phyloP scores from a whole-genome alignment of 192 early-diverging fungal genomes.

The Backusella morwellensis region DNA sequence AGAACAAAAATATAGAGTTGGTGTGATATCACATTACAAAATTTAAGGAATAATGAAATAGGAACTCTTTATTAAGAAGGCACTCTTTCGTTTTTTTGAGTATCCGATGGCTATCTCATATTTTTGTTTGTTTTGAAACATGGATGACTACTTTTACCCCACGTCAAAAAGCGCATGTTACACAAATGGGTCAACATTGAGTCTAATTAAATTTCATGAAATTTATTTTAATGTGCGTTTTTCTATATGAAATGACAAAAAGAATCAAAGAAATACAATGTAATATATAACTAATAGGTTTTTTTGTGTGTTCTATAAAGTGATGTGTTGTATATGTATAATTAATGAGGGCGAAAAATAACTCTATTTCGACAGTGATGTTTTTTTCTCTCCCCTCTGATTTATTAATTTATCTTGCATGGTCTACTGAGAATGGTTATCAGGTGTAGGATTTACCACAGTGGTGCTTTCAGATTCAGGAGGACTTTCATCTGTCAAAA shows the following conservation, averaged over 20 bases:
- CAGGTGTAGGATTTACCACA: neutral
- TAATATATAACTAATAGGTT: neutral
- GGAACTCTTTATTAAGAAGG: neutral
- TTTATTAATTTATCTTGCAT: neutral
- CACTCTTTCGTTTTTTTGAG: neutral
- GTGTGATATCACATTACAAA: neutral
- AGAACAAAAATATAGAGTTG: neutral
- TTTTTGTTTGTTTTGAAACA: neutral
- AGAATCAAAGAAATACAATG: neutral
- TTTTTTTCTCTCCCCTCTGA: neutral
- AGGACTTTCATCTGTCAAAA: neutral
- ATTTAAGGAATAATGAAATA: slow-evolving; percentile 5
- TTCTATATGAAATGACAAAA: neutral
- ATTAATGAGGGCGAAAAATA: neutral
- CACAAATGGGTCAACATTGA: neutral
- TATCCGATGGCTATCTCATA: neutral
- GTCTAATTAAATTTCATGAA: neutral
- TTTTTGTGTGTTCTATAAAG: neutral
- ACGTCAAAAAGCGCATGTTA: neutral
- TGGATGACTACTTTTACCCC: neutral
- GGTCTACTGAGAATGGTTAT: neutral
- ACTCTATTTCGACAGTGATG: neutral
- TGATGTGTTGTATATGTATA: neutral
- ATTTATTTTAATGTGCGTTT: neutral
- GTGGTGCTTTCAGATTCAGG: neutral